These are phyloP conservation scores for Cenococcum geophilum DNA, from an alignment of 495 filamentous ascomycete species.

Conservation along the genomic window DNA sequence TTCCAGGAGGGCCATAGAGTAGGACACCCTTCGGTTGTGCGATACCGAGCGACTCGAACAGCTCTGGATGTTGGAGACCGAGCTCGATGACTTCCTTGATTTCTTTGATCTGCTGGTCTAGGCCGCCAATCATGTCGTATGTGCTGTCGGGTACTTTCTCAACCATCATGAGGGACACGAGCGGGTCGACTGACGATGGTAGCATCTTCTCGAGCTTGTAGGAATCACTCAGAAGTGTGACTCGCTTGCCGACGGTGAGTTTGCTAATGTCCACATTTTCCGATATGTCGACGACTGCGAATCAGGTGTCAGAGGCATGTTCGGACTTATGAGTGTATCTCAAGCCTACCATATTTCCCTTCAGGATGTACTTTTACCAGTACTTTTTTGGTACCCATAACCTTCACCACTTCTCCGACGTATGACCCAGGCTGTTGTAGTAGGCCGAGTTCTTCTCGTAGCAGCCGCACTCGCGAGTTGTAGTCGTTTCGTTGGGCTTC, in stretches of 20 bases:
- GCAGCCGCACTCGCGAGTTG: conserved; percentile 92
- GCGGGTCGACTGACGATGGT: conserved; percentile 91
- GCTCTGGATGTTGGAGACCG: conserved; percentile 93
- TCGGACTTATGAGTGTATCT: conserved; percentile 25
- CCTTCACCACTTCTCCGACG: conserved; percentile 97
- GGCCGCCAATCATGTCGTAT: conserved; percentile 99
- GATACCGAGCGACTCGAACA: conserved; percentile 98
- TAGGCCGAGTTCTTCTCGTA: conserved; percentile 92
- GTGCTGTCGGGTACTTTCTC: conserved; percentile 99
- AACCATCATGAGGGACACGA: conserved; percentile 99
- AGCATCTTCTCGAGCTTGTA: conserved; percentile 99
- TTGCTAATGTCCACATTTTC: conserved; percentile 92
- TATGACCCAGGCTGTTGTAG: conserved; percentile 97
- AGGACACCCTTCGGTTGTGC: conserved; percentile 97
- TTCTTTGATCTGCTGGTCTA: conserved; percentile 99
- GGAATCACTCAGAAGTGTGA: conserved; percentile 88
- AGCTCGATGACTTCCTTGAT: conserved; percentile 99
- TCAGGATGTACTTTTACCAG: conserved; percentile 98
- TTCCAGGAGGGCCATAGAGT: conserved; percentile 93
- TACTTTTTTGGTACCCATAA: conserved; percentile 99
- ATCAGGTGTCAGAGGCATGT: background rate
- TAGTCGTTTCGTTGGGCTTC: conserved; percentile 99
- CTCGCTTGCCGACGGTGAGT: conserved; percentile 94
- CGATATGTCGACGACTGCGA: conserved; percentile 86
- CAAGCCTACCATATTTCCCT: conserved; percentile 87